phyloP scores from a whole-genome alignment of 2,329 filamentous ascomycete genomes.

The Cladosporium phlei region DNA sequence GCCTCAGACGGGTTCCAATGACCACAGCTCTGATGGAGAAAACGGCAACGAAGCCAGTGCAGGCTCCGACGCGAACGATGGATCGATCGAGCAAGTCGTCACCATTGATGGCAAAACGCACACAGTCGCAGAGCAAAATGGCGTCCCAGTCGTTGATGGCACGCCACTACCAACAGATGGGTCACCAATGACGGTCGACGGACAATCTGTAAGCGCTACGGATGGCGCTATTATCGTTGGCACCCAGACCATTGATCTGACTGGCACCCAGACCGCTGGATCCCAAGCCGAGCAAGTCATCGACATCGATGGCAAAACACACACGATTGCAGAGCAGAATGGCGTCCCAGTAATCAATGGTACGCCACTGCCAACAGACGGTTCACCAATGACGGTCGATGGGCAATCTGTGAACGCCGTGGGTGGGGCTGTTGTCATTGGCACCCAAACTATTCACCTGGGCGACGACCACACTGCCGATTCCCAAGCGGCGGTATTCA shows the following conservation, averaged over 20 bases:
- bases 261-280: neutral
- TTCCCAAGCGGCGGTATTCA: neutral
- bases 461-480: neutral
- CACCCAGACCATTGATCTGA: neutral
- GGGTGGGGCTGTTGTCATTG: neutral
- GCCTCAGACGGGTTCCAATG: too few relatives aligned
- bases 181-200: neutral
- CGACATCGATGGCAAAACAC: neutral
- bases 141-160: slow-evolving; percentile 2
- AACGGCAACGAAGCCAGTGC: neutral
- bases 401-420: neutral
- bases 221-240: neutral
- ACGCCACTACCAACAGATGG: neutral
- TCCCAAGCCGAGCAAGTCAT: neutral
- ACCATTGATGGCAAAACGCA: neutral
- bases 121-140: slow-evolving; percentile 50
- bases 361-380: neutral
- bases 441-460: neutral
- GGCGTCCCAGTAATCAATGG: slow-evolving; percentile 1
- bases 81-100: neutral
- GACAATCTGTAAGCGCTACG: neutral
- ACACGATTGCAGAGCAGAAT: slow-evolving; percentile 50
- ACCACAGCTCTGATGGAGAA: too few relatives aligned
- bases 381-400: neutral
- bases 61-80: neutral